Evolutionary conservation across 306 rosid genomes (phyloP).

Genomic region (Castanea crenata): DNA sequence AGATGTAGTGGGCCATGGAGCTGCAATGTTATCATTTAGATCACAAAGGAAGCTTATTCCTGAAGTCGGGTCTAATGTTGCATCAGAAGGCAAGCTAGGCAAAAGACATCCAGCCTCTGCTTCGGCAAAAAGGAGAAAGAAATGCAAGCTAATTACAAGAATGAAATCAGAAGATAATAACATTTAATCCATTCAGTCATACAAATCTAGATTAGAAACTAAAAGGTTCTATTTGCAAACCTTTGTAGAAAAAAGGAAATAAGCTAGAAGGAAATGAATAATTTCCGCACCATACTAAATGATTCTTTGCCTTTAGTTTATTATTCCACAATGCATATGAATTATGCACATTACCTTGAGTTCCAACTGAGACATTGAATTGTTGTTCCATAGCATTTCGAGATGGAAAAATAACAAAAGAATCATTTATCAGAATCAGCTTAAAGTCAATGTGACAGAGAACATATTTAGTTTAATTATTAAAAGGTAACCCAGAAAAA

Average conservation of each 20-base stretch:
- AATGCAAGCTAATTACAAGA: slow-evolving; percentile 10
- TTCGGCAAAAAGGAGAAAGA: slow-evolving; percentile 24
- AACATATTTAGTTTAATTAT: slow-evolving; percentile 6
- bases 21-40: slow-evolving; percentile 93
- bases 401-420: slow-evolving; percentile 21
- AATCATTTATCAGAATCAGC: slow-evolving; percentile 35
- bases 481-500: slow-evolving; percentile 13
- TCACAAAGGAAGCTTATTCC: slow-evolving; percentile 94
- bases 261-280: neutral
- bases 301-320: neutral
- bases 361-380: slow-evolving; percentile 65
- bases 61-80: slow-evolving; percentile 67
- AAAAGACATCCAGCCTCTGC: slow-evolving; percentile 89
- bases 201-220: neutral
- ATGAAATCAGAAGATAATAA: neutral
- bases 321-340: neutral
- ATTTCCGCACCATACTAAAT: neutral
- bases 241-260: neutral
- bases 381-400: slow-evolving; percentile 36
- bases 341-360: slow-evolving; percentile 60
- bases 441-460: slow-evolving; percentile 9
- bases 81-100: slow-evolving; percentile 94
- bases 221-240: neutral
- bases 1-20: slow-evolving; percentile 86
- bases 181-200: neutral